Base-by-base conservation (phyloP, 345 rosid species). In the Hibiscus trionum region DNA sequence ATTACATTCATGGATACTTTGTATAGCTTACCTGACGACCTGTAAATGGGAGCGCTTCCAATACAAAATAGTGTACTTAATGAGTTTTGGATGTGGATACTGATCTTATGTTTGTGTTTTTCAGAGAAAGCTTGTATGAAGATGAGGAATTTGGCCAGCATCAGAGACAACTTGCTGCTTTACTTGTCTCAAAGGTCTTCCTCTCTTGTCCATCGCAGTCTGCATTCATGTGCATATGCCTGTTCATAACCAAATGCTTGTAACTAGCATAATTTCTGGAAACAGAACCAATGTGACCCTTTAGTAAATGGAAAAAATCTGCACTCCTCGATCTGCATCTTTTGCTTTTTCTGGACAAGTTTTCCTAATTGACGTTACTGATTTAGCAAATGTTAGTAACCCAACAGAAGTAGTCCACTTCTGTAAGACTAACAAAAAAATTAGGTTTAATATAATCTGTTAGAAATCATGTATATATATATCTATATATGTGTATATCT, bases 131-230 rank as follows among this genome's bases (percentile, higher is more conserved):
- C 24, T 53, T 53, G 58, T 53, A 53, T 53, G 58, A 53, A 53
- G 58, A 53, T 53, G 58, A 53, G 19, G 58, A 53, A n/a, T 16
- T 53, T 53, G 58, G 58, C 80, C 90, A 74, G 80, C 88, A 88
- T 77, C 97, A 93, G 80, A 87, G 99, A 73, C 86, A 93, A 73
- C 97, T 96, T 72, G 99, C 98, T 79, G 98, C 98, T 3, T 75
- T 96, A 53, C 82, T 96, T 65, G 98, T 87, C 37, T 96, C 99
- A 3, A 96, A 96, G 96, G 97, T 95, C 61, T 61, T 19, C 8
- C 19, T 35, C 35, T 72, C 46, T 19, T 70, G 58, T n/a, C 61
- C 10, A n/a, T 55, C 19, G 46, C n/a, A 6, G 33, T 44, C 17
- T 46, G 0, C 21, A 10, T 4, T 21, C 4, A 4, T n/a, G 10